Conservation (phyloP, 2,329 filamentous ascomycete species). For the Pyricularia sp. region DNA sequence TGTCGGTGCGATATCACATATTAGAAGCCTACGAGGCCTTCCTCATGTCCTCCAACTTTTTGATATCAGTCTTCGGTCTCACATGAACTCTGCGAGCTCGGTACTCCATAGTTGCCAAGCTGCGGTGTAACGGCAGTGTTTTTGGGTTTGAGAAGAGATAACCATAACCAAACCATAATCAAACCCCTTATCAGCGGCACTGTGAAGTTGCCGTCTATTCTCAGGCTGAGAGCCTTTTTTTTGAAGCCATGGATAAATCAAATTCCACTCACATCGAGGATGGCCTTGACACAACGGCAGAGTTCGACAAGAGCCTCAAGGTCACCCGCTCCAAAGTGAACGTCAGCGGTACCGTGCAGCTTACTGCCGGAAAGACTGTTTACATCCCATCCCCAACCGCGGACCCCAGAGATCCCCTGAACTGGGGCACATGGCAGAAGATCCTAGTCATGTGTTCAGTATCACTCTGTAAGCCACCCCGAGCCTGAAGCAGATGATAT, state of each 20-base stretch:
- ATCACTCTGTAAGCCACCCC: not conserved
- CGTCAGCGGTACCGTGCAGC: not conserved
- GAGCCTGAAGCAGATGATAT: not conserved
- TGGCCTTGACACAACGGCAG: not conserved
- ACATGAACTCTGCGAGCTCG: not conserved
- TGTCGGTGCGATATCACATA: not conserved
- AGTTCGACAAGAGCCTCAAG: not conserved
- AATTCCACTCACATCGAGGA: not conserved
- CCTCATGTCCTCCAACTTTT: not conserved
- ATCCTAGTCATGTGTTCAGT: not conserved
- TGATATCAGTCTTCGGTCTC: not conserved
- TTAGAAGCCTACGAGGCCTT: not conserved
- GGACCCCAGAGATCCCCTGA: constrained; percentile 1
- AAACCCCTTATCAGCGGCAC: not conserved
- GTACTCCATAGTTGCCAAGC: not conserved
- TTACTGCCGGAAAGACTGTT: not conserved
- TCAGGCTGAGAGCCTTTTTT: not conserved
- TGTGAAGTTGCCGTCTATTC: not conserved
- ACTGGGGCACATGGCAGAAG: constrained; percentile 1
- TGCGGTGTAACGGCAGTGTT: too few relatives aligned
- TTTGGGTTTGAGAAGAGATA: too few relatives aligned
- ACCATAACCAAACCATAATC: not conserved
- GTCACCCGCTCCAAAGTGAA: not conserved
- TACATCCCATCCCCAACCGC: not conserved
- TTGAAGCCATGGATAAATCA: not conserved